Evolutionary conservation across 352 stramenopile species (phyloP), one percentile per base, ranked within the genome.

Genomic region (Nothophytophthora sp.): DNA sequence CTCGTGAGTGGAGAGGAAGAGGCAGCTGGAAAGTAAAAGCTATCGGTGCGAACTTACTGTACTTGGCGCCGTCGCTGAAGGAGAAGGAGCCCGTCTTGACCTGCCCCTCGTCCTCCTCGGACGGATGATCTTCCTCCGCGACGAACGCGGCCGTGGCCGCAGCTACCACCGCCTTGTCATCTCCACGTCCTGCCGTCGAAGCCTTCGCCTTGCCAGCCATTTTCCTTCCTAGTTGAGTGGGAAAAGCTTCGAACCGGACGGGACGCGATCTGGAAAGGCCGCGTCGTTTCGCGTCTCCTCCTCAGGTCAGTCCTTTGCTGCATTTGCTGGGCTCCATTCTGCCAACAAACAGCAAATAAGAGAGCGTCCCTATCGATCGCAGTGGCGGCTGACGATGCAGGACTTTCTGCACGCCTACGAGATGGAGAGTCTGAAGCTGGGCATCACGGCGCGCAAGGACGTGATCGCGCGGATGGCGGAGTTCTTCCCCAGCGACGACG

Each of bases 331-430:
- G n/a, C n/a, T n/a, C n/a, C n/a, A n/a, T n/a, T n/a, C n/a, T n/a
- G n/a, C n/a, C n/a, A n/a, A n/a, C n/a, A n/a, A n/a, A n/a, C n/a
- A n/a, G n/a, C n/a, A n/a, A n/a, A n/a, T n/a, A n/a, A n/a, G n/a
- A n/a, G n/a, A n/a, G n/a, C n/a, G n/a, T n/a, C n/a, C n/a, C n/a
- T n/a, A n/a, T n/a, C n/a, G n/a, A n/a, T n/a, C n/a, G n/a, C n/a
- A n/a, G n/a, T n/a, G 30, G 13, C 19, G 8, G 8, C 87, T 89
- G 73, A 54, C 45, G 25, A 80, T 89, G 59, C 71, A 83, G 45
- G 78, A 87, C 57, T 89, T 89, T 45, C 28, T 82, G 35, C 78
- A 89, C 55, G 49, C 63, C 44, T 89, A 89, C 51, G 78, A 89
- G 69, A 89, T 89, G 78, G 78, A 89, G 67, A 89, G 78, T 23